Base-by-base conservation (phyloP, 2,329 filamentous ascomycete species). In the Colletotrichum navitas region DNA sequence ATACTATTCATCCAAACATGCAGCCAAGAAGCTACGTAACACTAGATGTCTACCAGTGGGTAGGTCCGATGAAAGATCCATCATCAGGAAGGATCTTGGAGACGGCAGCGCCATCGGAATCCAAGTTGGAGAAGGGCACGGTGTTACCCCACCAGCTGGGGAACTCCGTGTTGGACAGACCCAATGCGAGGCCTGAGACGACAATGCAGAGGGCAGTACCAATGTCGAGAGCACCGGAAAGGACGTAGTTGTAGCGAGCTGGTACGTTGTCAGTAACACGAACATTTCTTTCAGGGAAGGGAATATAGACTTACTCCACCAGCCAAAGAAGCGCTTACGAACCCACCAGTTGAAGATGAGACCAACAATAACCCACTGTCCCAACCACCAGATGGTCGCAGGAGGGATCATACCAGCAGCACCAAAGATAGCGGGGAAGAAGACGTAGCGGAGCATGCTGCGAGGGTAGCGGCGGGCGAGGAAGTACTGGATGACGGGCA, bases 141-240 rank as follows among this genome's bases (percentile, higher is more conserved):
- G 76, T 79, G 71, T 84, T 86, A 1, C 85, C 85, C 85, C 85
- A 87, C 85, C 88, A 91, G 0, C 76, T 68, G 0, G 87, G 85
- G 68, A 88, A 80, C 0, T 77, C 65, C 6, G 82, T 81, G 65
- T 79, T 79, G 52, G 84, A 86, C 76, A 87, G 79, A 58, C 82
- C 82, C 54, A 88, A 80, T 45, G 82, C 81, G 29, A 88, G 78
- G n/a, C 75, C 76, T 74, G 87, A 85, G 52, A 90, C 82, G 45
- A 90, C 77, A 58, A 90, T 85, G 39, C 86, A 85, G n/a, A 91
- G 77, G 0, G 86, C 87, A 1, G 89, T 84, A n/a, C 88, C 89
- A 51, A 87, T 85, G 63, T 90, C 88, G 51, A 90, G 81, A 2
- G 86, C 88, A 0, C 88, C 88, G 12, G 88, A 89, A 0, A 88